These are phyloP conservation scores for Heliamphora exappendiculata DNA, from an alignment of 148 eudicot species.

Conservation along the genomic window DNA sequence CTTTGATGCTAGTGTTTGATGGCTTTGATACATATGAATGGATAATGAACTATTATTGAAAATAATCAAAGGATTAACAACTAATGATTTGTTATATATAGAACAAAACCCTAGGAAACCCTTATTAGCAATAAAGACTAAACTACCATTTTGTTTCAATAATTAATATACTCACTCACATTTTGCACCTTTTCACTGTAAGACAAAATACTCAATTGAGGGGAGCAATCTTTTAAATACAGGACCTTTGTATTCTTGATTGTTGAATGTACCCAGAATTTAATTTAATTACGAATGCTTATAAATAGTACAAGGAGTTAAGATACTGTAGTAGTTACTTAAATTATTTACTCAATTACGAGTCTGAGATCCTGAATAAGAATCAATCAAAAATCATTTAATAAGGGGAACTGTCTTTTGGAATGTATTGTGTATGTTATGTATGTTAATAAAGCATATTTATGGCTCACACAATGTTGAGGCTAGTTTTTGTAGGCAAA, in stretches of 20 bases:
- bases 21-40: too few species aligned
- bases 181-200: background rate
- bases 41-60: too few species aligned
- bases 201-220: background rate
- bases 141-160: too few species aligned
- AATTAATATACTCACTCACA: too few species aligned
- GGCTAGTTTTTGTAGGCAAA: background rate
- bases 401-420: background rate
- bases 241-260: background rate
- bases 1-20: too few species aligned
- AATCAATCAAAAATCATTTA: too few species aligned
- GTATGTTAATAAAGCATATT: background rate
- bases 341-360: background rate
- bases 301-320: background rate
- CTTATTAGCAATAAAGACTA: too few species aligned
- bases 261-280: background rate
- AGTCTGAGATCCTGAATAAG: too few species aligned
- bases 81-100: too few species aligned
- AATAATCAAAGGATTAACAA: too few species aligned
- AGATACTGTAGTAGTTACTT: background rate
- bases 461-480: background rate
- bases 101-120: too few species aligned
- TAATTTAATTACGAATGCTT: background rate
- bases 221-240: background rate
- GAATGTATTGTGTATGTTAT: background rate